Conservation (phyloP, 2,329 filamentous ascomycete species). For the Ceratocystis lukuohia region DNA sequence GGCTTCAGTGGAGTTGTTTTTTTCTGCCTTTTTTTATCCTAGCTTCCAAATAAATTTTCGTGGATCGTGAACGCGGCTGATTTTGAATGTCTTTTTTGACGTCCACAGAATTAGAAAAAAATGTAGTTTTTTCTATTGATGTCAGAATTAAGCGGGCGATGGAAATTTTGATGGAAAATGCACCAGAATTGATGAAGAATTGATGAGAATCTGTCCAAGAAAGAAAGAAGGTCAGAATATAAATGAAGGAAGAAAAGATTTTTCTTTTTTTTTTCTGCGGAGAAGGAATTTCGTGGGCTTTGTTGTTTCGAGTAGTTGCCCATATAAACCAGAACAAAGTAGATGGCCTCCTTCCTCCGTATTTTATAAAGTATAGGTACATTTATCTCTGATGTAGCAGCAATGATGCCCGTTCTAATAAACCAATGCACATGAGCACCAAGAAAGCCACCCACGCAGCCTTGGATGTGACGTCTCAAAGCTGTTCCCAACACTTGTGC, state of each 20-base stretch:
- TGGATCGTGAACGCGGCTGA: neutral
- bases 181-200: neutral
- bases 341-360: too few relatives aligned
- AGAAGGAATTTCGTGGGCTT: neutral
- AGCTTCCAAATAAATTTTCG: constrained; percentile 10
- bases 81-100: neutral
- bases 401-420: too few relatives aligned
- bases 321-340: neutral
- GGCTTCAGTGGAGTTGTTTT: constrained; percentile 14
- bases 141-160: too few relatives aligned
- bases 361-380: too few relatives aligned
- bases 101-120: neutral
- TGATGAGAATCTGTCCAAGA: neutral
- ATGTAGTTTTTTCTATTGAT: neutral
- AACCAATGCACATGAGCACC: too few relatives aligned
- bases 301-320: neutral
- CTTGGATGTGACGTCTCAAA: too few relatives aligned
- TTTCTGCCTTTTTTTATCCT: neutral
- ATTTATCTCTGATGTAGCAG: too few relatives aligned
- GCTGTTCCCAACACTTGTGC: too few relatives aligned
- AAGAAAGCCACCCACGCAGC: too few relatives aligned
- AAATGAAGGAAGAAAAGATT: neutral
- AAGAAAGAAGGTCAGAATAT: neutral
- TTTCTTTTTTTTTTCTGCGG: neutral
- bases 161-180: neutral